Evolutionary conservation across 2,329 filamentous ascomycete species (phyloP).

Genomic region (Colletotrichum sp.): DNA sequence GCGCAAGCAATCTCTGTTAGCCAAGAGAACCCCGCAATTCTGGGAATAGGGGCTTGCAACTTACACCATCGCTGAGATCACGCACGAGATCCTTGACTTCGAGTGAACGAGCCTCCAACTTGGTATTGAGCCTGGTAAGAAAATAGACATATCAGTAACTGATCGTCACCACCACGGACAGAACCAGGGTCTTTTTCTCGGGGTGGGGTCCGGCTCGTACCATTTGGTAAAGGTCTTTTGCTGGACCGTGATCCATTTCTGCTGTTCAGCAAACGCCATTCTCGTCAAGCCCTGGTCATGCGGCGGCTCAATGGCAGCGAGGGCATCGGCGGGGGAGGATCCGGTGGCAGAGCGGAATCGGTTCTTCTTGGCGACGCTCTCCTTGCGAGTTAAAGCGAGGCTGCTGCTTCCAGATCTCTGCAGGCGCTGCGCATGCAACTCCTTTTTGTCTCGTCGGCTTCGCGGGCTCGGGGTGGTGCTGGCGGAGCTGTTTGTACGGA

Average conservation of each 20-base stretch:
- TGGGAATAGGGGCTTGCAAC: slow-evolving; percentile 39
- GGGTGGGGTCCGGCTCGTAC: slow-evolving; percentile 29
- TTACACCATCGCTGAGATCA: slow-evolving; percentile 92
- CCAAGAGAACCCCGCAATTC: slow-evolving; percentile 7
- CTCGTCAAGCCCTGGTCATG: slow-evolving; percentile 57
- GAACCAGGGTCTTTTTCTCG: slow-evolving; percentile 1
- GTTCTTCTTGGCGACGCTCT: slow-evolving; percentile 31
- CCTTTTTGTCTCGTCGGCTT: slow-evolving; percentile 51
- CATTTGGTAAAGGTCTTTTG: slow-evolving; percentile 99
- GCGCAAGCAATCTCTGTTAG: slow-evolving; percentile 24
- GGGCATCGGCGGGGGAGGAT: slow-evolving; percentile 43
- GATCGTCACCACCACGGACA: background rate
- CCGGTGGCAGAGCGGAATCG: slow-evolving; percentile 38
- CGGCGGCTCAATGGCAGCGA: slow-evolving; percentile 50
- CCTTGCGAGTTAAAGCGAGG: slow-evolving; percentile 32
- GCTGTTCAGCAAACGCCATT: slow-evolving; percentile 70
- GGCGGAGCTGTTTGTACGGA: slow-evolving; percentile 25
- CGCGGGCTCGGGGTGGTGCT: slow-evolving; percentile 33
- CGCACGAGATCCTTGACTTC: slow-evolving; percentile 86
- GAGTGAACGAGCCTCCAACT: slow-evolving; percentile 79
- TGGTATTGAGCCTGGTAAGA: slow-evolving; percentile 84
- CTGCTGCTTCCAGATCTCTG: slow-evolving; percentile 49
- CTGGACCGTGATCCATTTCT: slow-evolving; percentile 80
- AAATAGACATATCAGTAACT: slow-evolving; percentile 14
- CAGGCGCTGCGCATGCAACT: slow-evolving; percentile 53